Base-by-base conservation (phyloP, 2,329 filamentous ascomycete genomes). In the Talaromyces marneffei region DNA sequence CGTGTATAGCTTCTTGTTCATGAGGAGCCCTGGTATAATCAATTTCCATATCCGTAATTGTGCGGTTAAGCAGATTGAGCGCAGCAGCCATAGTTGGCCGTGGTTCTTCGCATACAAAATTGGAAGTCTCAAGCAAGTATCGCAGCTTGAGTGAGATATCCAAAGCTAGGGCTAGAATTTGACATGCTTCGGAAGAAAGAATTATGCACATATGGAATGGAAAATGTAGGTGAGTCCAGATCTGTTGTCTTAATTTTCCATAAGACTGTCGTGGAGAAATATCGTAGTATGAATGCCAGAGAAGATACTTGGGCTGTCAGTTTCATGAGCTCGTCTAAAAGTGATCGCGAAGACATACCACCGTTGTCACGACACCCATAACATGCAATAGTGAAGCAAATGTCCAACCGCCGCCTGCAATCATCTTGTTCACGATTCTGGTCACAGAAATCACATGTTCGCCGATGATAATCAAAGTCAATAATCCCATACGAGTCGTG, bases 401-500 rank as follows among this genome's bases (percentile, higher is more conserved):
- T 7, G 75, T 75, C 71, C 75, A 76, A 31, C 74, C 75, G 20
- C 71, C 71, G 25, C 68, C 70, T 61, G 69, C 71, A 23, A 77
- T 72, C 62, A 78, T 81, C 42, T 81, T 82, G 18, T 87, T 82
- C 37, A 80, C 80, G 68, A 77, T 75, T 29, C 81, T 80, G 25
- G 80, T 82, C 29, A 87, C 75, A n/a, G 83, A 81, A 40, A 87
- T 85, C 16, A 86, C 82, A 56, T 85, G 85, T 67, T 88, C 86
- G 14, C 86, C 86, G 62, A 88, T 81, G 60, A 89, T 85, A 63
- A 88, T 87, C 53, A 88, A 77, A 0, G 85, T 88, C 60, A 88
- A 75, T 2, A 87, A 76, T 12, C 81, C 82, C 80, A 88, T 82
- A 9, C 87, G 80, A 67, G 86, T 83, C 67, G 85, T 85, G 59